A percentile compares a stretch with the other conserved stretches of the same genome.
These are phyloP conservation scores for Pholiota conissans DNA, from an alignment of 768 basidiomycete genomes.

Conservation along the genomic window DNA sequence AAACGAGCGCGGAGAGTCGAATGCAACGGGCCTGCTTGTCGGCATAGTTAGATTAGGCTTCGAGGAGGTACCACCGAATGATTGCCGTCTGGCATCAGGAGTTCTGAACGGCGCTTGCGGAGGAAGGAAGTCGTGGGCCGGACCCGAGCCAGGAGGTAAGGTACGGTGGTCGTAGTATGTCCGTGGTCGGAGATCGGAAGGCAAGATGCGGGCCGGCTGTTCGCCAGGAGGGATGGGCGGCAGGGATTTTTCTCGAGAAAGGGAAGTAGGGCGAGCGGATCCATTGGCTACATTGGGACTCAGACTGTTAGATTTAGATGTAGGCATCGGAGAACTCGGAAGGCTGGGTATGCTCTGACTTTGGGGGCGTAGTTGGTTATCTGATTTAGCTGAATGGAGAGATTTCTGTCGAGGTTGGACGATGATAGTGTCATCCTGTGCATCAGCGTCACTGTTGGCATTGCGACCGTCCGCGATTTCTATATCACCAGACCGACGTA, in stretches of 20 bases:
- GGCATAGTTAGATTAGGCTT: slow-evolving; percentile 59
- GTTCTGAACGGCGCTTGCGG: slow-evolving; percentile 65
- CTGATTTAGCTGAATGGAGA: slow-evolving; percentile 57
- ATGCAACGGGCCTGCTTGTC: slow-evolving; percentile 30
- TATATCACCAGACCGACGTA: slow-evolving; percentile 61
- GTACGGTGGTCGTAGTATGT: slow-evolving; percentile 66
- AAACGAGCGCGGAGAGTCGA: slow-evolving; percentile 35
- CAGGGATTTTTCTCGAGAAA: slow-evolving; percentile 69
- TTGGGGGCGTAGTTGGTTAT: slow-evolving; percentile 60
- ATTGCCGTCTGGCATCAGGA: slow-evolving; percentile 65
- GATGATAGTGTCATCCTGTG: slow-evolving; percentile 33
- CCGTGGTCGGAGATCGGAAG: slow-evolving; percentile 57
- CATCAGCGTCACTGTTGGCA: slow-evolving; percentile 32
- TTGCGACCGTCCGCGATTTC: slow-evolving; percentile 37
- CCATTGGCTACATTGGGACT: slow-evolving; percentile 19
- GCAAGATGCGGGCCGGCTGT: slow-evolving; percentile 36
- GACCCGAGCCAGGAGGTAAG: slow-evolving; percentile 41
- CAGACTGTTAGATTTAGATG: slow-evolving; percentile 20
- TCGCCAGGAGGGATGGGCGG: slow-evolving; percentile 75
- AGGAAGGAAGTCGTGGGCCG: slow-evolving; percentile 52
- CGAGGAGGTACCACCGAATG: slow-evolving; percentile 68
- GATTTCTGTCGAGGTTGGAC: slow-evolving; percentile 35
- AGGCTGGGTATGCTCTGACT: slow-evolving; percentile 32
- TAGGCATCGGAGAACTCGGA: slow-evolving; percentile 30
- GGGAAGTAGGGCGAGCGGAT: slow-evolving; percentile 9